phyloP scores from a whole-genome alignment of 176 grass and related monocot species.

The Phoenix roebelenii region DNA sequence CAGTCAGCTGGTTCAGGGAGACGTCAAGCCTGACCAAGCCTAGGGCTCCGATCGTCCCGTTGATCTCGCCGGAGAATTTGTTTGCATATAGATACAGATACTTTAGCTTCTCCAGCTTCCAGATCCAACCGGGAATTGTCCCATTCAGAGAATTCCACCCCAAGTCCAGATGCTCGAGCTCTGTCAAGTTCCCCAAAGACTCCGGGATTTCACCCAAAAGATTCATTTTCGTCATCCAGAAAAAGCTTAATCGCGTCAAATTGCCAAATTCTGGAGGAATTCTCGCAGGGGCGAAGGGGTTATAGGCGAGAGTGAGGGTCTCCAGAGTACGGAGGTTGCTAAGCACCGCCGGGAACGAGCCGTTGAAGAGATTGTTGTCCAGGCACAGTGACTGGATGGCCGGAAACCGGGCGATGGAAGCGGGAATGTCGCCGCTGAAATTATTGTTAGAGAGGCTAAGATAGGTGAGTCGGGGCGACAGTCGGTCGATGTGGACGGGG shows the following conservation, averaged over 20 bases:
- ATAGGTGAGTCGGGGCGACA: slow-evolving; percentile 22
- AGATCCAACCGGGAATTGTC: too few relatives aligned
- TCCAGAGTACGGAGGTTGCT: too few relatives aligned
- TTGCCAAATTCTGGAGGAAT: too few relatives aligned
- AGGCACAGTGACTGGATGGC: not conserved
- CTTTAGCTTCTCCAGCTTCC: too few relatives aligned
- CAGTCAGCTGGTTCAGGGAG: not conserved
- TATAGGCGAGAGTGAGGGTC: too few relatives aligned
- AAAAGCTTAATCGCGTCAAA: too few relatives aligned
- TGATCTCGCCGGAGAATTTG: slow-evolving; percentile 4
- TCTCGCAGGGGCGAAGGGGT: too few relatives aligned
- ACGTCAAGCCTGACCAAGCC: slow-evolving; percentile 2
- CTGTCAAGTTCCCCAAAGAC: too few relatives aligned
- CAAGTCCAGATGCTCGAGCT: too few relatives aligned
- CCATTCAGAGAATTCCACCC: too few relatives aligned
- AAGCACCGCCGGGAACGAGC: not conserved
- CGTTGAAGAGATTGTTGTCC: not conserved
- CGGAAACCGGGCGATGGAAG: not conserved
- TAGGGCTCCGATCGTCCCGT: not conserved
- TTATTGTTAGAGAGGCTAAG: slow-evolving; percentile 42
- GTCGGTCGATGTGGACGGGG: slow-evolving; percentile 24
- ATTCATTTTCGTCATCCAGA: too few relatives aligned
- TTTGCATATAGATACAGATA: not conserved
- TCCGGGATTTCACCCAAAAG: too few relatives aligned
- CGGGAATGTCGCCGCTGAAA: slow-evolving; percentile 40